These are phyloP conservation scores for Fomitopsis serialis DNA, from an alignment of 768 basidiomycete genomes.

Conservation along the genomic window DNA sequence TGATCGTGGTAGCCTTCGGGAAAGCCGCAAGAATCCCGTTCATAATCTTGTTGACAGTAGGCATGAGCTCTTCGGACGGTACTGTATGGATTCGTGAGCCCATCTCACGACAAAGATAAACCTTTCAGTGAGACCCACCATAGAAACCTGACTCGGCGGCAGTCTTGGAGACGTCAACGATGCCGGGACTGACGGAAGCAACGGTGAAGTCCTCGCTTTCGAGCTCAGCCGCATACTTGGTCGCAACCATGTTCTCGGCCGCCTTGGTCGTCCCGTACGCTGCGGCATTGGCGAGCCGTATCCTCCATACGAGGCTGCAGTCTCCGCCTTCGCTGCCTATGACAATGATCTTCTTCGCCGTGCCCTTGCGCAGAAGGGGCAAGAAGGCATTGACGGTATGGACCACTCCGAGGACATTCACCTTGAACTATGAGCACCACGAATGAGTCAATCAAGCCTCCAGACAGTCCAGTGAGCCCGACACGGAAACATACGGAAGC, in stretches of 20 bases:
- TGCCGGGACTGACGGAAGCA: not conserved
- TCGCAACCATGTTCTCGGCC: not conserved
- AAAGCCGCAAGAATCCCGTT: too few species aligned
- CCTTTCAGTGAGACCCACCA: too few species aligned
- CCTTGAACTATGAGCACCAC: conserved; percentile 17
- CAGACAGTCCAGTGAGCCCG: not conserved
- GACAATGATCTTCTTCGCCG: conserved; percentile 29
- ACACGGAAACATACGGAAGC: not conserved
- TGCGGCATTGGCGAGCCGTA: not conserved
- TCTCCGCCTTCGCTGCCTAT: conserved; percentile 12
- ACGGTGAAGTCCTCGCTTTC: conserved; percentile 2
- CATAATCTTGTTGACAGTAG: too few species aligned
- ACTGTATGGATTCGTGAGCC: too few species aligned
- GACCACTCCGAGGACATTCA: conserved; percentile 32
- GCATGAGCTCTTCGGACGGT: too few species aligned
- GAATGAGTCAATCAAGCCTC: not conserved
- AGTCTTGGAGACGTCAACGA: conserved; percentile 2
- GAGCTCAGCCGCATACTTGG: conserved; percentile 4
- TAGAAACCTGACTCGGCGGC: not conserved
- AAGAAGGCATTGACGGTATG: conserved; percentile 32
- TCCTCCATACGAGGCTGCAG: not conserved
- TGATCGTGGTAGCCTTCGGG: too few species aligned
- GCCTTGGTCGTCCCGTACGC: conserved; percentile 4
- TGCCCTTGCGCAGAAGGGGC: conserved; percentile 29
- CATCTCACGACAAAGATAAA: too few species aligned